These are phyloP conservation scores for Orbilia quercus DNA, from an alignment of 2,329 filamentous ascomycete species.

Conservation along the genomic window DNA sequence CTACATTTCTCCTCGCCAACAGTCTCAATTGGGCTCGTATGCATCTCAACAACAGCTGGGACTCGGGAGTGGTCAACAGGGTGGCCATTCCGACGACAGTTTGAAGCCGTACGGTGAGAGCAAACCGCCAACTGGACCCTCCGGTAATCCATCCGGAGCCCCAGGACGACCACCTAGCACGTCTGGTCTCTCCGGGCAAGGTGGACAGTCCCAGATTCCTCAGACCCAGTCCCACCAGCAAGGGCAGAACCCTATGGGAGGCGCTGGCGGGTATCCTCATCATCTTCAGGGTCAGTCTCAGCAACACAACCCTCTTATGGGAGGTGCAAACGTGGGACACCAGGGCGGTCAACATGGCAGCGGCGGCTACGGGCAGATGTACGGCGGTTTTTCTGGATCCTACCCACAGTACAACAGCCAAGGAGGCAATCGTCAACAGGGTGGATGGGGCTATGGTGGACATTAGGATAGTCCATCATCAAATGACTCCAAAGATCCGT, in stretches of 20 bases:
- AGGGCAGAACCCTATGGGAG: slow-evolving; percentile 47
- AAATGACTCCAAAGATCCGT: slow-evolving; percentile 31
- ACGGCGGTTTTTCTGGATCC: slow-evolving; percentile 47
- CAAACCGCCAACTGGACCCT: slow-evolving; percentile 60
- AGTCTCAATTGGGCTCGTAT: slow-evolving; percentile 56
- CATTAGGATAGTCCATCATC: slow-evolving; percentile 50
- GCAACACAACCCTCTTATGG: slow-evolving; percentile 53
- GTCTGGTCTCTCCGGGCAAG: slow-evolving; percentile 58
- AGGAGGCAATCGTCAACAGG: slow-evolving; percentile 48
- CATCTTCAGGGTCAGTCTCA: slow-evolving; percentile 55
- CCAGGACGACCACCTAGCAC: slow-evolving; percentile 58
- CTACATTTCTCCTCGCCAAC: slow-evolving; percentile 58
- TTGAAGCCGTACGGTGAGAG: slow-evolving; percentile 60
- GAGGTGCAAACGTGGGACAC: slow-evolving; percentile 25
- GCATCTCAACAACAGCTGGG: slow-evolving; percentile 59
- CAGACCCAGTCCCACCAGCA: slow-evolving; percentile 57
- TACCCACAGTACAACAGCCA: slow-evolving; percentile 50
- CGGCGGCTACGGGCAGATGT: slow-evolving; percentile 48
- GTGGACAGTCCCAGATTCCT: slow-evolving; percentile 55
- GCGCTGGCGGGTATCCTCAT: slow-evolving; percentile 52
- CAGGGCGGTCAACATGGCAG: slow-evolving; percentile 40
- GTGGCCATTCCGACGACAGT: slow-evolving; percentile 58
- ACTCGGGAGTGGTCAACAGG: slow-evolving; percentile 58
- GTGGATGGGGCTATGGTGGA: slow-evolving; percentile 53
- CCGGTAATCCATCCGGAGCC: slow-evolving; percentile 58